These are phyloP conservation scores for Diaporthe batatas DNA, from an alignment of 2,329 filamentous ascomycete genomes.

Conservation along the genomic window DNA sequence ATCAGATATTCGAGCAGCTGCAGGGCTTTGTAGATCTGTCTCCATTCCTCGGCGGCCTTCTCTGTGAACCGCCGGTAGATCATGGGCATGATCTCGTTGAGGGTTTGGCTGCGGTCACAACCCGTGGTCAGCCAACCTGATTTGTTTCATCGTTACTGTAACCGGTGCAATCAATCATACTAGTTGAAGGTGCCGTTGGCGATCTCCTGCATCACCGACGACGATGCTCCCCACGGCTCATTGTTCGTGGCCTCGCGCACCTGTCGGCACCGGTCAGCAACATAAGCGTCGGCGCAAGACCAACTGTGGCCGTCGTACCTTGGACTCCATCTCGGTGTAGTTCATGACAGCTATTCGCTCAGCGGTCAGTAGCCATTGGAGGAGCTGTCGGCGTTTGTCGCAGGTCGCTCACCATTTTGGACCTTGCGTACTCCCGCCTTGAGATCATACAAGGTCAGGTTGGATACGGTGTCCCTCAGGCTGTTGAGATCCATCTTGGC, in stretches of 20 bases:
- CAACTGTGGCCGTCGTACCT: conserved; percentile 56
- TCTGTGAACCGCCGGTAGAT: conserved; percentile 99
- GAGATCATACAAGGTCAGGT: conserved; percentile 93
- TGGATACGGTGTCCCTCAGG: conserved; percentile 88
- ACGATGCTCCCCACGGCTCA: conserved; percentile 93
- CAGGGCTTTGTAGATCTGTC: conserved; percentile 98
- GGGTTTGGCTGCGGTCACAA: conserved; percentile 76
- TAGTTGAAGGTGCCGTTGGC: conserved; percentile 98
- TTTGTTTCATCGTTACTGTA: not conserved
- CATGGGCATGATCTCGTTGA: conserved; percentile 99
- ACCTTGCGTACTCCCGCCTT: conserved; percentile 96
- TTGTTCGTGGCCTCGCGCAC: conserved; percentile 99
- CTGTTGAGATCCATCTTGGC: conserved; percentile 85
- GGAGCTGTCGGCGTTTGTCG: not conserved
- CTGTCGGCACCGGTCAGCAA: conserved; percentile 57
- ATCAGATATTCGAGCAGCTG: conserved; percentile 95
- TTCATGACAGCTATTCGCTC: conserved; percentile 86
- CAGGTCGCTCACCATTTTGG: conserved; percentile 82
- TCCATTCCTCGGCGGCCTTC: conserved; percentile 97
- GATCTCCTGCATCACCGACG: conserved; percentile 95
- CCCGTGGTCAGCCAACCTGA: conserved; percentile 37
- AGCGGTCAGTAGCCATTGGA: conserved; percentile 26
- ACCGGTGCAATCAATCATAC: conserved; percentile 66
- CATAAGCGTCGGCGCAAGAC: conserved; percentile 40
- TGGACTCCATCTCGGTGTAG: conserved; percentile 92